Evolutionary conservation across 2,329 filamentous ascomycete genomes (phyloP).

Genomic region (Sphaerulina vaccinii): DNA sequence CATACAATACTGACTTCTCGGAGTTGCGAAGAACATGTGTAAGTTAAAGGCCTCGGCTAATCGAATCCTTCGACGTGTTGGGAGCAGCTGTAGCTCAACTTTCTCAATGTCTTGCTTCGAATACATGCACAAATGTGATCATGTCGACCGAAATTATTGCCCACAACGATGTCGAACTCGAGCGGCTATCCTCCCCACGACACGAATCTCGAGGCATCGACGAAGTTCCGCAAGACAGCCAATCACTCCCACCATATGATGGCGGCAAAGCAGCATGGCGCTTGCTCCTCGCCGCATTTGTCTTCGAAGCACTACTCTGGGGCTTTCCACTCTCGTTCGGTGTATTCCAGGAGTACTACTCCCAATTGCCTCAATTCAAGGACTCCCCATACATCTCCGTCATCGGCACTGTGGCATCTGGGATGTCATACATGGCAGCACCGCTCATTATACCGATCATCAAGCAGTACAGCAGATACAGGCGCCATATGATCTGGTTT

Average conservation of each 20-base stretch:
- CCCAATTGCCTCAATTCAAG: slow-evolving; percentile 57
- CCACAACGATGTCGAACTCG: not conserved
- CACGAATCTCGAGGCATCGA: no score
- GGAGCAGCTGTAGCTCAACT: no score
- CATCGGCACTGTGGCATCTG: slow-evolving; percentile 64
- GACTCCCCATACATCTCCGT: slow-evolving; percentile 55
- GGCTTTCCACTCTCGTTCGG: slow-evolving; percentile 61
- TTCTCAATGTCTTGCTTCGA: no score
- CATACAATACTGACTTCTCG: no score
- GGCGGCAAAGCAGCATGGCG: slow-evolving; percentile 28
- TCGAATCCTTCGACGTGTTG: no score
- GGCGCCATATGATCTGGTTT: slow-evolving; percentile 51
- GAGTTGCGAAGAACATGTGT: no score
- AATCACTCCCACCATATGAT: slow-evolving; percentile 26
- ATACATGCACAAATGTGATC: no score
- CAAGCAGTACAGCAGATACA: slow-evolving; percentile 40
- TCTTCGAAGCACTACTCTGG: slow-evolving; percentile 55
- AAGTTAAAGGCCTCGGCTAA: no score
- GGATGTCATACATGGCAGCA: slow-evolving; percentile 54
- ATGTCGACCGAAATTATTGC: no score
- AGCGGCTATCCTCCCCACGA: not conserved
- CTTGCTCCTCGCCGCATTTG: slow-evolving; percentile 39
- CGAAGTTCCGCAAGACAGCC: no score
- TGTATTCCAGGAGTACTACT: slow-evolving; percentile 70
- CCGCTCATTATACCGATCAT: slow-evolving; percentile 52